Evolutionary conservation across 768 basidiomycete species (phyloP).

Genomic region (Tricholoma bakamatsutake): DNA sequence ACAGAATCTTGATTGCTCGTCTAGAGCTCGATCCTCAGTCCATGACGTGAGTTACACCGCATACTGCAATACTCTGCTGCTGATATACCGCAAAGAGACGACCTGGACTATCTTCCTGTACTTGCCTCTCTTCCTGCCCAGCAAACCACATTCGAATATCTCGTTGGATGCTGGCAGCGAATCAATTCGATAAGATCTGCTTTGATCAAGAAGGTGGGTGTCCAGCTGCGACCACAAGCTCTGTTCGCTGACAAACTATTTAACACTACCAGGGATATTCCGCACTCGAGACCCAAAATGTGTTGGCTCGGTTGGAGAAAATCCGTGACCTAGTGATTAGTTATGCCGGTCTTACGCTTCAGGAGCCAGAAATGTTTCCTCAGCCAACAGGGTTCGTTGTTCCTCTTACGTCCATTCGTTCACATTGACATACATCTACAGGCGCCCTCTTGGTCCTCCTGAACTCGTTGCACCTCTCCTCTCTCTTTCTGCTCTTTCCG

Average conservation of each 20-base stretch:
- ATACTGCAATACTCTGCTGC: not conserved
- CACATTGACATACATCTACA: slow-evolving; percentile 19
- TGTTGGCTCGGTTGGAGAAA: slow-evolving; percentile 62
- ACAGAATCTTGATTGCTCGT: slow-evolving; percentile 78
- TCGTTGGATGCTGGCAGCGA: slow-evolving; percentile 92
- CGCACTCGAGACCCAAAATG: slow-evolving; percentile 56
- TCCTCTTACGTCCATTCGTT: not conserved
- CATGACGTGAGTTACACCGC: slow-evolving; percentile 51
- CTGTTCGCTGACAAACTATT: not conserved
- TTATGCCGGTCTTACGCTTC: slow-evolving; percentile 83
- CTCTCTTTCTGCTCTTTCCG: slow-evolving; percentile 60
- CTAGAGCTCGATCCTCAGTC: slow-evolving; percentile 71
- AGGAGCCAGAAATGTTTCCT: slow-evolving; percentile 93
- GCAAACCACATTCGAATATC: slow-evolving; percentile 84
- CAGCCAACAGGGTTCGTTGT: slow-evolving; percentile 66
- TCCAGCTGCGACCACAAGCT: not conserved
- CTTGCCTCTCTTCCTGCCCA: slow-evolving; percentile 70
- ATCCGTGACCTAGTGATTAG: slow-evolving; percentile 79
- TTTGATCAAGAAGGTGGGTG: slow-evolving; percentile 56
- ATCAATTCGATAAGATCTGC: slow-evolving; percentile 48
- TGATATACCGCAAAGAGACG: slow-evolving; percentile 42
- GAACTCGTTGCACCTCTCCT: slow-evolving; percentile 85
- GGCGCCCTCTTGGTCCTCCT: slow-evolving; percentile 65
- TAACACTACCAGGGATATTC: slow-evolving; percentile 42
- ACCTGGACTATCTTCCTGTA: slow-evolving; percentile 68